Evolutionary conservation across 2,329 filamentous ascomycete genomes (phyloP), one percentile per base, ranked within the genome.

Genomic region (Microdochium bolleyi): DNA sequence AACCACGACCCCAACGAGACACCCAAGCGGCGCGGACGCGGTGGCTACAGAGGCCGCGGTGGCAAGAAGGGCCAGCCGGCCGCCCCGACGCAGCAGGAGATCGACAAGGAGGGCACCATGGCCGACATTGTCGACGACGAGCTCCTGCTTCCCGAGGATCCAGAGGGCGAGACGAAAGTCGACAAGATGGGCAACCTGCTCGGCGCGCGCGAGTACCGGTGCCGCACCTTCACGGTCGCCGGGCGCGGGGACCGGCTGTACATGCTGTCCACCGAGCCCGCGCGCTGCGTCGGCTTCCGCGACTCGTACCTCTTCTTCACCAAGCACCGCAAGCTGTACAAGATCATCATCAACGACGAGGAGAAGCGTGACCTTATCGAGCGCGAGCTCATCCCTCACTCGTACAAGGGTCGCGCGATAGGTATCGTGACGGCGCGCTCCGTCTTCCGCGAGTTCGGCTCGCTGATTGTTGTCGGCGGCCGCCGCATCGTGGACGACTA

Each of bases 251-350:
- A 92, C 50, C 78, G 92, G 53, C 83, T 95, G 11, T 99, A 99
- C 81, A 99, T 99, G 94, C 74, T 99, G 70, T 97, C 94, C 2
- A 99, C 94, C 3, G 94, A 99, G 66, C 95, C 94, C 4, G 94
- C 94, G 24, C 88, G 94, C 58, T 97, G 94, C 64, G 92, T 96
- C 52, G 94, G 94, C 16, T 99, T 99, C 78, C 82, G 94, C 60
- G 94, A 99, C 76, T 96, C 92, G 58, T 99, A 99, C 66, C 82
- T 99, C 24, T 96, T 99, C 78, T 99, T 99, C 77, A 95, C 94
- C 58, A 99, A 97, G 72, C 94, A 99, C 71, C 88, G 89, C 67
- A 86, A 91, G 63, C 85, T 99, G 14, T 94, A 91, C 80, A 99
- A 99, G 75, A 96, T 99, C 64, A 96, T 99, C 62, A 89, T 97